Evolutionary conservation across 345 rosid genomes (phyloP), one percentile per base, ranked within the genome.

Genomic region (Gossypium bickii): DNA sequence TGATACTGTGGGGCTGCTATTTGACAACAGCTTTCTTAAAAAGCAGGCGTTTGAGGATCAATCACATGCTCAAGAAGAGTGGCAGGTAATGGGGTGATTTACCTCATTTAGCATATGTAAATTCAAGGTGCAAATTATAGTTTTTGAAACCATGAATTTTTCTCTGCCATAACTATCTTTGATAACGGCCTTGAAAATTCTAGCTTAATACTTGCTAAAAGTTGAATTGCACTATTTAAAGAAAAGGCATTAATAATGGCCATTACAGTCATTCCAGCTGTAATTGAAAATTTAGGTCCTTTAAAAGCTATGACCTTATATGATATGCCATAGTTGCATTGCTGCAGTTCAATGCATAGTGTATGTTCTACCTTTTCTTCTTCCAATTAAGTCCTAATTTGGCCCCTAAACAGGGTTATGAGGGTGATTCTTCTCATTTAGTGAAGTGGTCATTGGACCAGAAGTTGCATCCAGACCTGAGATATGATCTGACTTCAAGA

Each of bases 41-140:
- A 79, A 68, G 79, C 83, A 78, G 83, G 93, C 89, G 82, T 78
- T 74, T 45, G 86, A 82, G 74, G 82, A 76, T 83, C 82, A 72
- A 62, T 78, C 81, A 65, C 84, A 69, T 22, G 78, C 78, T 77
- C 83, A 69, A 67, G 88, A 84, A 59, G 82, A 83, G 74, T 86
- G 82, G 84, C 85, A 87, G 97, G 97, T 93, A 82, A 44, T 75
- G 52, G 47, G 15, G 51, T 76, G 51, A 51, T 72, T 52, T 24
- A 70, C 56, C 17, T 56, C 53, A 53, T 56, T 20, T 52, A 48
- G 22, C 17, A 2, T 69, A 38, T 29, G 38, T 29, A 29, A 29
- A 29, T 29, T 29, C 38, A 29, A 29, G 5, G 38, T 29, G 38
- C 38, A 29, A 4, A 29, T 24, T 2, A 53, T 67, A 44, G 45